Evolutionary conservation across 1,139 yeast genomes (phyloP).

Genomic region (Torulaspora globosa): DNA sequence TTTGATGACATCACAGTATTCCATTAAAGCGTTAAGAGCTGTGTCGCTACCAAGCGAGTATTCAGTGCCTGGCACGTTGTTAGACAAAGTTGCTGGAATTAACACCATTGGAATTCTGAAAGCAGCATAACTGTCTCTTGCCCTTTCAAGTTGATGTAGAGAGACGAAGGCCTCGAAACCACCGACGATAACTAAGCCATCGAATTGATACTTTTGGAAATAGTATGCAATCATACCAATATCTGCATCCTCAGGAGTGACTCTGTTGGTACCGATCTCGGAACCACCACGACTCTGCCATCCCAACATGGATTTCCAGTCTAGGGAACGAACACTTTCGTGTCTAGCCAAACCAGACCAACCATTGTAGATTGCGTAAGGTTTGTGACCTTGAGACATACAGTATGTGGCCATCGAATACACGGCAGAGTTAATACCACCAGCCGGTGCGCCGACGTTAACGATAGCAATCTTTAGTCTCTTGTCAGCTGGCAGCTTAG

Average conservation of each 20-base stretch:
- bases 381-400: conserved; percentile 82
- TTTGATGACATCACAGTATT: conserved; percentile 91
- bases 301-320: conserved; percentile 83
- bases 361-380: conserved; percentile 86
- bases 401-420: conserved; percentile 90
- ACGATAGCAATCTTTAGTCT: conserved; percentile 67
- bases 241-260: conserved; percentile 71
- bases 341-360: conserved; percentile 84
- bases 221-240: conserved; percentile 86
- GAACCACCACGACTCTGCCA: conserved; percentile 94
- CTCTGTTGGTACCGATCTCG: conserved; percentile 90
- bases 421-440: conserved; percentile 91
- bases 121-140: conserved; percentile 73
- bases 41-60: conserved; percentile 93
- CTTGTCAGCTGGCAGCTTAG: conserved; percentile 48
- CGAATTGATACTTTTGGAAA: conserved; percentile 77
- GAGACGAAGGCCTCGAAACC: conserved; percentile 93
- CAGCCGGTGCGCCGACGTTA: conserved; percentile 96
- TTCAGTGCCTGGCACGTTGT: conserved; percentile 96
- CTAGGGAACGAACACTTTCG: conserved; percentile 67
- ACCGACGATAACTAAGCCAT: conserved; percentile 86
- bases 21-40: conserved; percentile 82
- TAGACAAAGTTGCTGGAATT: conserved; percentile 94
- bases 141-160: conserved; percentile 69
- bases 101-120: conserved; percentile 92